A percentile compares a stretch with the other conserved stretches of the same genome.
phyloP scores from a whole-genome alignment of 1,139 yeast genomes.

The Sugiyamaella paludigena region DNA sequence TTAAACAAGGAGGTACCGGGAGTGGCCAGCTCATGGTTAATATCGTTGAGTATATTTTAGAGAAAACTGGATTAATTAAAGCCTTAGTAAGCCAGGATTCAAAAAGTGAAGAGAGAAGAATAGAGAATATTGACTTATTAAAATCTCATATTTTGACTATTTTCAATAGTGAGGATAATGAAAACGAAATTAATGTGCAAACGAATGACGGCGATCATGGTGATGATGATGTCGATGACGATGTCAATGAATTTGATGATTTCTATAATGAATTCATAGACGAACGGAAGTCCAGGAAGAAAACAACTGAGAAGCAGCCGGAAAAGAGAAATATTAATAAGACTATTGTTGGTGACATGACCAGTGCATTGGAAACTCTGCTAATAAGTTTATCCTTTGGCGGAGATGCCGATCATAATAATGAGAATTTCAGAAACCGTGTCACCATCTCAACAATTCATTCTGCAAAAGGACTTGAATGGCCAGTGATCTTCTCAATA shows the following conservation, averaged over 20 bases:
- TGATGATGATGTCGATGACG: background rate
- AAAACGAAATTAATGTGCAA: constrained; percentile 10
- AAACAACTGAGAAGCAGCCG: too few relatives aligned
- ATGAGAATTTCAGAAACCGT: constrained; percentile 14
- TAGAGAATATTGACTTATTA: constrained; percentile 15
- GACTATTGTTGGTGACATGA: background rate
- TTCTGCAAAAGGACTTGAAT: constrained; percentile 89
- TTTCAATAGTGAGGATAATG: constrained; percentile 8
- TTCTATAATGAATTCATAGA: too few relatives aligned
- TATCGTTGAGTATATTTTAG: constrained; percentile 11
- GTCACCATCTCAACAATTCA: constrained; percentile 73
- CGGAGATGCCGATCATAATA: constrained; percentile 24
- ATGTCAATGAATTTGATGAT: background rate
- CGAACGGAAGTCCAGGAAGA: too few relatives aligned
- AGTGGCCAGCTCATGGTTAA: constrained; percentile 2
- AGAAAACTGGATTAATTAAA: constrained; percentile 11
- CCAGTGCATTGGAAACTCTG: constrained; percentile 50
- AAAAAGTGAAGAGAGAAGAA: constrained; percentile 7
- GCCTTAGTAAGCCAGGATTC: constrained; percentile 9
- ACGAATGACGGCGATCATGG: background rate
- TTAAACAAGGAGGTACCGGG: constrained; percentile 15
- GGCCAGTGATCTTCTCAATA: constrained; percentile 84
- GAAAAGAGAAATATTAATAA: too few relatives aligned
- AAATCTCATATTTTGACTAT: constrained; percentile 24
- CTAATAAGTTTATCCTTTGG: constrained; percentile 62